Percentiles rank a stretch among this genome's conserved stretches.
These are phyloP conservation scores for Raphanus raphanistrum DNA, from an alignment of 345 rosid genomes.

Conservation along the genomic window DNA sequence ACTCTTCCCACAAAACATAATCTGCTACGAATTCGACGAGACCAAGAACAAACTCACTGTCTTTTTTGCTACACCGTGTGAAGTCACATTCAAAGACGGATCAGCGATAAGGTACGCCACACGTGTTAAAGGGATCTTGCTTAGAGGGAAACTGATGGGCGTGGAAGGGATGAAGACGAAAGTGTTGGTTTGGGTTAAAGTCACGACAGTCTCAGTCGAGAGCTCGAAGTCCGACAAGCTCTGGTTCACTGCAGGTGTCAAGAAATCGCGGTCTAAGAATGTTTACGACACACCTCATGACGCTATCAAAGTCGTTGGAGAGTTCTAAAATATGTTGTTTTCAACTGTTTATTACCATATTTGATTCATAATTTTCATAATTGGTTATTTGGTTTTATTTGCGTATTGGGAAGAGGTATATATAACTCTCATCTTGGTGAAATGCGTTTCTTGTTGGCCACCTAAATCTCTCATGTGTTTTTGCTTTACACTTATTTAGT, in stretches of 20 bases:
- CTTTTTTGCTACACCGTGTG: conserved; percentile 72
- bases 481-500: neutral
- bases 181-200: conserved; percentile 90
- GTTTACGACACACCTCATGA: conserved; percentile 63
- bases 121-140: conserved; percentile 75
- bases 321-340: too few species aligned
- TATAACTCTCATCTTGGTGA: conserved; percentile 4
- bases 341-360: conserved; percentile 30
- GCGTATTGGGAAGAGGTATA: conserved; percentile 26
- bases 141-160: conserved; percentile 69
- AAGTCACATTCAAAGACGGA: conserved; percentile 82
- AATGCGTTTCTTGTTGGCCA: conserved; percentile 1
- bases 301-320: conserved; percentile 66
- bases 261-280: conserved; percentile 73
- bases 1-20: conserved; percentile 81
- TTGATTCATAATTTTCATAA: conserved; percentile 17
- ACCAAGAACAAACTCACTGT: conserved; percentile 78
- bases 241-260: conserved; percentile 94
- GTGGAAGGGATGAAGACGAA: conserved; percentile 98
- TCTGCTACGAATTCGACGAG: conserved; percentile 89
- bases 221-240: conserved; percentile 83
- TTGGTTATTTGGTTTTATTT: conserved; percentile 23
- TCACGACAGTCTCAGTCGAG: conserved; percentile 70
- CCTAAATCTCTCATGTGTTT: neutral
- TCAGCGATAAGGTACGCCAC: conserved; percentile 78